Percentiles rank a stretch among this genome's conserved stretches.
phyloP scores from a whole-genome alignment of 2,329 filamentous ascomycete species.

The Magnaporthiopsis incrustans region DNA sequence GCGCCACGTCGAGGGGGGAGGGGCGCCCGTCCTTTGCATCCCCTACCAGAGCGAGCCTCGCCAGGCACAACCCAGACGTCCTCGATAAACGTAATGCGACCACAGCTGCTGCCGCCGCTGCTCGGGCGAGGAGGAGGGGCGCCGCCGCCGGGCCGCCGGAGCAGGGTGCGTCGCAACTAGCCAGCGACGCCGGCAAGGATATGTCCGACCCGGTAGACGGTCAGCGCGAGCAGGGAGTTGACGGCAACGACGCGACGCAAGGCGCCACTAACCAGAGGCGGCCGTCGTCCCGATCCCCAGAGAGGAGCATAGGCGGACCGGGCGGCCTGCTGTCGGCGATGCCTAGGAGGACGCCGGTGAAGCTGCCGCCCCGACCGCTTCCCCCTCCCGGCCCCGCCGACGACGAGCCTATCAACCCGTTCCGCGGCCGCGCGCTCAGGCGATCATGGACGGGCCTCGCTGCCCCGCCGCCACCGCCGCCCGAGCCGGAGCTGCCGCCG shows the following conservation, averaged over 20 bases:
- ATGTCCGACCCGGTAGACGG: not conserved
- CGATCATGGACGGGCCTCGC: conserved; percentile 19
- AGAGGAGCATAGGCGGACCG: conserved; percentile 21
- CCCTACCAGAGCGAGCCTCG: conserved; percentile 57
- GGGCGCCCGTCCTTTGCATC: conserved; percentile 53
- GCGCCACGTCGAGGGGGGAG: conserved; percentile 13
- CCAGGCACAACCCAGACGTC: conserved; percentile 52
- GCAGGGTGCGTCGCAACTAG: conserved; percentile 14
- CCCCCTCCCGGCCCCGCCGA: conserved; percentile 35
- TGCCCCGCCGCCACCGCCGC: conserved; percentile 17
- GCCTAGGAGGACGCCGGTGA: conserved; percentile 32
- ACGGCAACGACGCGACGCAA: not conserved
- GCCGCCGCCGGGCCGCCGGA: not conserved
- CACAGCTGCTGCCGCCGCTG: not conserved
- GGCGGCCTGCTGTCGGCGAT: conserved; percentile 20
- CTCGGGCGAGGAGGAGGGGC: not conserved
- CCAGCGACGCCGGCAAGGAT: conserved; percentile 6
- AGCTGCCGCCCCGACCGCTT: conserved; percentile 36
- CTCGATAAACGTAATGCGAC: conserved; percentile 29
- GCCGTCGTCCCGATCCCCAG: conserved; percentile 17
- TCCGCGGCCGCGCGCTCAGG: conserved; percentile 27
- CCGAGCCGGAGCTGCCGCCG: conserved; percentile 58
- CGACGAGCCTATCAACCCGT: conserved; percentile 34
- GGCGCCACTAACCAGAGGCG: not conserved
- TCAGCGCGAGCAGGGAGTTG: conserved; percentile 5